Evolutionary conservation across 2,329 filamentous ascomycete species (phyloP).

Genomic region (Colletotrichum sp.): DNA sequence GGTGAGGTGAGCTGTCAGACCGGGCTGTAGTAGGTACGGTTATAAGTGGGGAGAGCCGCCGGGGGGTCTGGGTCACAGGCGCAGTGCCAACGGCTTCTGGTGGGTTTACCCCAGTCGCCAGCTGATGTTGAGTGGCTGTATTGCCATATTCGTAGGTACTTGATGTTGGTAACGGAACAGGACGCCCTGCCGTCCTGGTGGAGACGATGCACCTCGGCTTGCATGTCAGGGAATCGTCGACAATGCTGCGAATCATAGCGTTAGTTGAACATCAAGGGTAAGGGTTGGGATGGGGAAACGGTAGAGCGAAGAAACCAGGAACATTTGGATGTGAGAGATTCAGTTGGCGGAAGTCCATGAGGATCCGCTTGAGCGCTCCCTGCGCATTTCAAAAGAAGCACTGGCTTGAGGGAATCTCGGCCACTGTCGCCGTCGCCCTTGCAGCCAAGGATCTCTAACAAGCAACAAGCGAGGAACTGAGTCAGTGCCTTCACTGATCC

Average conservation of each 20-base stretch:
- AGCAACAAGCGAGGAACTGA: not conserved
- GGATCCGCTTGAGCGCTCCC: not conserved
- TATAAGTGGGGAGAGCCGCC: constrained; percentile 20
- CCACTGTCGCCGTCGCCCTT: not conserved
- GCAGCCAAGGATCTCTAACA: not conserved
- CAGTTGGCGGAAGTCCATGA: not conserved
- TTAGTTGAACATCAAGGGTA: not conserved
- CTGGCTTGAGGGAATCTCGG: not conserved
- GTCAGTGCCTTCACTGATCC: not conserved
- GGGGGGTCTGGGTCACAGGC: not conserved
- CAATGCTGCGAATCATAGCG: constrained; percentile 8
- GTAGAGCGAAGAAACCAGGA: not conserved
- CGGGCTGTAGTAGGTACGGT: constrained; percentile 12
- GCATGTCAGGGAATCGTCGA: not conserved
- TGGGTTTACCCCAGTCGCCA: not conserved
- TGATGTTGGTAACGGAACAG: not conserved
- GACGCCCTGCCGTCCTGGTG: not conserved
- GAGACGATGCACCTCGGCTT: not conserved
- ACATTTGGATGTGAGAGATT: not conserved
- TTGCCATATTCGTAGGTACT: not conserved
- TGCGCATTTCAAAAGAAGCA: not conserved
- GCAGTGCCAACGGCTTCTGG: not conserved
- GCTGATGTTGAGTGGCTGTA: not conserved
- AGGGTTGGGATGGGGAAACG: not conserved
- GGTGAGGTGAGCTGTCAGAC: constrained; percentile 19